phyloP scores from a whole-genome alignment of 768 basidiomycete species.

The Pholiota molesta region DNA sequence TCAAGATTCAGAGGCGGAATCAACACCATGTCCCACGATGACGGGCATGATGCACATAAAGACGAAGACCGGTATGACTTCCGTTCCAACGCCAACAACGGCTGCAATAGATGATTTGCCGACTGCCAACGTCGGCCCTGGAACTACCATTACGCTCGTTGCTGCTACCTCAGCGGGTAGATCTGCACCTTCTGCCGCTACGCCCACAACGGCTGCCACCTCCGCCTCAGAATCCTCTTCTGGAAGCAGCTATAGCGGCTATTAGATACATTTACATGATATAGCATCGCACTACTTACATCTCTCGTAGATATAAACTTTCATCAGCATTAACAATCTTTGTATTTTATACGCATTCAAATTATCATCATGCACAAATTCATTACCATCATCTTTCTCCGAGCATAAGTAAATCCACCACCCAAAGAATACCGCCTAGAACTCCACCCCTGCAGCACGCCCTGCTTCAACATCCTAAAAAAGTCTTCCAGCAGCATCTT shows the following conservation, averaged over 20 bases:
- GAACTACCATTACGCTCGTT: too few species aligned
- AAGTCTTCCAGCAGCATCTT: conserved; percentile 6
- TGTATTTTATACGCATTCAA: neutral
- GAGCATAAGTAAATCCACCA: neutral
- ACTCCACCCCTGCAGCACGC: conserved; percentile 6
- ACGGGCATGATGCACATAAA: neutral
- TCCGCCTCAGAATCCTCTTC: neutral
- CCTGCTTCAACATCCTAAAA: conserved; percentile 8
- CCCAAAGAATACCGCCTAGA: neutral
- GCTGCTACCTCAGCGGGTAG: neutral
- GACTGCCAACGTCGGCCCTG: neutral
- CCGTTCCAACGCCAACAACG: neutral
- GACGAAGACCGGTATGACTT: neutral
- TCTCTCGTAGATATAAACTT: neutral
- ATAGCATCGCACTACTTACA: neutral
- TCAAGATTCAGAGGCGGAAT: neutral
- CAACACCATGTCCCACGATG: neutral
- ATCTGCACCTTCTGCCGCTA: neutral
- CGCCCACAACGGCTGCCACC: neutral
- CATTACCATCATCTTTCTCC: too few species aligned
- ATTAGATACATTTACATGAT: neutral
- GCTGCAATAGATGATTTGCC: neutral
- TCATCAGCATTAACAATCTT: neutral
- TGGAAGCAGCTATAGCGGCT: neutral
- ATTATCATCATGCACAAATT: neutral